Base-by-base conservation (phyloP, 2,329 filamentous ascomycete genomes). In the Cladosporium sp. region DNA sequence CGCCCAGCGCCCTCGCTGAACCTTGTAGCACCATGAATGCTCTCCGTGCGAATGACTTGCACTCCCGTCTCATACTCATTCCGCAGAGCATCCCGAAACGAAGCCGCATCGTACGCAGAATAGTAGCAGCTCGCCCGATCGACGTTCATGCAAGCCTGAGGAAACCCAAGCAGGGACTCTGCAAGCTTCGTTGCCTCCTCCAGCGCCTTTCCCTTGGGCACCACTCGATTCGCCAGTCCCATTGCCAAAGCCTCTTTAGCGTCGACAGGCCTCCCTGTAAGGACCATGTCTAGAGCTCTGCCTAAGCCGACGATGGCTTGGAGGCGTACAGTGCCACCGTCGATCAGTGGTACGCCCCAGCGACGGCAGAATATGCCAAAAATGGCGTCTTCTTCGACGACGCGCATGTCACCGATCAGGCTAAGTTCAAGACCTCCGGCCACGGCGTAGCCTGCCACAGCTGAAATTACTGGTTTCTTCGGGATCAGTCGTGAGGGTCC, bases 331-430 rank as follows among this genome's bases (percentile, higher is more conserved):
- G 80, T 83, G 1, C 81, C 81, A 7, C 77, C 77, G 50, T 74
- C 81, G 40, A 82, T 77, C 22, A 82, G 66, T 3, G 79, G 79
- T 0, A 81, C 79, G 1, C 81, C 80, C 64, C 73, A 81, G 2
- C 80, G 74, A 2, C 82, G 73, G 65, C 78, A 83, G 62, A 83
- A 84, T 3, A 84, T 76, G 2, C 81, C 81, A 52, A 84, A 81
- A 0, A 81, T 65, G 3, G 79, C 78, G 40, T 79, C 76, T 55
- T 81, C 77, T 58, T 83, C 80, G 0, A 75, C 78, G 0, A 84
- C 73, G 1, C 81, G 76, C 53, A 84, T 70, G 61, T 84, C 82
- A 0, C 73, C 81, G 0, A 84, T 64, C 0, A 84, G 73, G 42
- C 75, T 76, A 8, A 83, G 69, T 64, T 84, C 81, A 0, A 83